Percentiles rank a stretch among this genome's conserved stretches.
Evolutionary conservation across 345 rosid species (phyloP).

Genomic region (Physaria fendleri): DNA sequence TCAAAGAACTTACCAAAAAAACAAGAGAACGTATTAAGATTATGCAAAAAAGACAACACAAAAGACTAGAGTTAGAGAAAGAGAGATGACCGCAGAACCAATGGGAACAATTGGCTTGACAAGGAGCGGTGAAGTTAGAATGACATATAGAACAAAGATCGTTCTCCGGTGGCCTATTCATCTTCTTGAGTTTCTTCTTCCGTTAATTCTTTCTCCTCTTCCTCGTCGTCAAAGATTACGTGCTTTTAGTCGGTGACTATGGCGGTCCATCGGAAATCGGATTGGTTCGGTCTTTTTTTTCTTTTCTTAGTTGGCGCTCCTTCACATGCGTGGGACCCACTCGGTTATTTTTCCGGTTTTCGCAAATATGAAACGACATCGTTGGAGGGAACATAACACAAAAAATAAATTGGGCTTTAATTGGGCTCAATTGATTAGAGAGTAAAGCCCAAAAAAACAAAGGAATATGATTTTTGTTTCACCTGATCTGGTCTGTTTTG

Average conservation of each 20-base stretch:
- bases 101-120: slow-evolving; percentile 94
- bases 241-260: slow-evolving; percentile 16
- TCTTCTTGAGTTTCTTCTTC: neutral
- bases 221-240: neutral
- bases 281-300: neutral
- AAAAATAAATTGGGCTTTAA: no score
- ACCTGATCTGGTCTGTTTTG: neutral
- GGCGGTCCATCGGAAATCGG: slow-evolving; percentile 19
- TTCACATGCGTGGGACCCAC: neutral
- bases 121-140: slow-evolving; percentile 58
- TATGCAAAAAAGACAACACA: neutral
- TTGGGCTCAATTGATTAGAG: no score
- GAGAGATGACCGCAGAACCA: slow-evolving; percentile 79
- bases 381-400: no score
- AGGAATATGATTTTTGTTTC: no score
- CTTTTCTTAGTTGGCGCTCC: neutral
- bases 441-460: no score
- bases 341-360: slow-evolving; percentile 6
- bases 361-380: neutral
- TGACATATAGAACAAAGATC: slow-evolving; percentile 80
- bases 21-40: neutral
- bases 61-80: neutral
- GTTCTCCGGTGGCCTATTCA: slow-evolving; percentile 65
- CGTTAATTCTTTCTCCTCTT: neutral
- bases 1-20: neutral